Base-by-base conservation (phyloP, 371 early-diverging fungal genomes). In the Apophysomyces ossiformis region DNA sequence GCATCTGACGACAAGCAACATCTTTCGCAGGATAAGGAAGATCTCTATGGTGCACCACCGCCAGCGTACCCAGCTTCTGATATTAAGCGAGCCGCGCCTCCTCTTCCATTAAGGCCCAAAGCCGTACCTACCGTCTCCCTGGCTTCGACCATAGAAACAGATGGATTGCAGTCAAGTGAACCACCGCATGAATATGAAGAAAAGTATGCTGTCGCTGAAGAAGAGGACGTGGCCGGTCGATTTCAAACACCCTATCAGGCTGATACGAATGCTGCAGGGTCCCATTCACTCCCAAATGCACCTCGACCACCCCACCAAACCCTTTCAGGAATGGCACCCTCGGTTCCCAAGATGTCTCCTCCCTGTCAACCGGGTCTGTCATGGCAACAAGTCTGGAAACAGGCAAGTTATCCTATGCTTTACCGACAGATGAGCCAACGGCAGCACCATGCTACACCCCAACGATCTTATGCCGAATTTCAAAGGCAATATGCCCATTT, bases 401-500 rank as follows among this genome's bases (percentile, higher is more conserved):
- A 64, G 13, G 58, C 70, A 9, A 73, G 74, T 37, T 84, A 81
- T 41, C 72, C 69, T 11, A 78, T 76, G 16, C 65, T 79, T 12
- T 79, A 79, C 54, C 73, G 70, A 37, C 81, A 84, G 66, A 67
- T 76, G 7, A 69, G 71, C 7, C 72, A 66, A 5, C 68, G 69
- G 12, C 78, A 74, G 57, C 69, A 72, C 21, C 68, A 73, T 7
- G 66, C 68, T 36, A 64, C 65, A 16, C 54, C 64, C 16, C 72
- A 75, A 43, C 70, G 76, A 11, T 75, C 83, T 21, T 83, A 83
- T 60, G 58, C 72, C 36, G 78, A 79, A 46, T 83, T 78, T 47
- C 75, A 76, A 37, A n/a, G 21, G 8, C 54, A 50, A 50, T 50
- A 21, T 50, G 54, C 21, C 9, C 21, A n/a, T 50, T 21, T 50